Conservation (phyloP, 805 yeast genomes). For the Ogataea siamensis region DNA sequence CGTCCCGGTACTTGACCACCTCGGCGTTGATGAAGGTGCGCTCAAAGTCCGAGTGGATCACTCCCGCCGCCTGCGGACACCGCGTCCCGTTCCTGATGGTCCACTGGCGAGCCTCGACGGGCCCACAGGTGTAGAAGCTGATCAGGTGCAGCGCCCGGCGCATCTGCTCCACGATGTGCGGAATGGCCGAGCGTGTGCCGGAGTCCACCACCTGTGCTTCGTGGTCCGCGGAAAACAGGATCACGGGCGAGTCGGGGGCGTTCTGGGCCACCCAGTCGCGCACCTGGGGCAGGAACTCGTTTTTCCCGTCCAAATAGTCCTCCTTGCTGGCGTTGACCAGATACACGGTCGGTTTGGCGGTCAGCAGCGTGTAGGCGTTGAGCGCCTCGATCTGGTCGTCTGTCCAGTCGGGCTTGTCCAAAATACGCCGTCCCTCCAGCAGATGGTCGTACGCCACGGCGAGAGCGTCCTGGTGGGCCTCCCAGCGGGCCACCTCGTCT, state of each 20-base stretch:
- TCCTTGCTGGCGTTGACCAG: conserved; percentile 85
- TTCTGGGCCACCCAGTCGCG: conserved; percentile 85
- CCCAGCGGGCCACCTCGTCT: conserved; percentile 55
- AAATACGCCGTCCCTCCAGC: conserved; percentile 83
- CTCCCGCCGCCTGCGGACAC: conserved; percentile 99
- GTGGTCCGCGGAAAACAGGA: conserved; percentile 35
- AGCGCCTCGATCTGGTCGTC: conserved; percentile 88
- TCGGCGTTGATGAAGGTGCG: conserved; percentile 94
- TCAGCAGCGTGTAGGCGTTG: conserved; percentile 80
- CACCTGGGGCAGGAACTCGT: conserved; percentile 78
- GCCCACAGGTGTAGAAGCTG: conserved; percentile 94
- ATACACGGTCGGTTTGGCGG: conserved; percentile 95
- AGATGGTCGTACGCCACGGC: conserved; percentile 72
- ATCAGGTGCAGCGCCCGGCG: conserved; percentile 82
- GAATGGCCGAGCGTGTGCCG: conserved; percentile 63
- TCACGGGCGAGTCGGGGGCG: conserved; percentile 68
- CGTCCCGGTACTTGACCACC: conserved; percentile 81
- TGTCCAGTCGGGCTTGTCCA: conserved; percentile 78
- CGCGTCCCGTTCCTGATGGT: conserved; percentile 87
- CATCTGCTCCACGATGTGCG: conserved; percentile 83
- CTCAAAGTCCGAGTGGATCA: conserved; percentile 92
- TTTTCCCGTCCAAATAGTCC: conserved; percentile 84
- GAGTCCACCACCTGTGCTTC: conserved; percentile 28
- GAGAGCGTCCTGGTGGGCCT: conserved; percentile 78
- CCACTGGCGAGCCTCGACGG: conserved; percentile 98